phyloP scores from a whole-genome alignment of 2,329 filamentous ascomycete species.

The Sclerotinia trifoliorum region DNA sequence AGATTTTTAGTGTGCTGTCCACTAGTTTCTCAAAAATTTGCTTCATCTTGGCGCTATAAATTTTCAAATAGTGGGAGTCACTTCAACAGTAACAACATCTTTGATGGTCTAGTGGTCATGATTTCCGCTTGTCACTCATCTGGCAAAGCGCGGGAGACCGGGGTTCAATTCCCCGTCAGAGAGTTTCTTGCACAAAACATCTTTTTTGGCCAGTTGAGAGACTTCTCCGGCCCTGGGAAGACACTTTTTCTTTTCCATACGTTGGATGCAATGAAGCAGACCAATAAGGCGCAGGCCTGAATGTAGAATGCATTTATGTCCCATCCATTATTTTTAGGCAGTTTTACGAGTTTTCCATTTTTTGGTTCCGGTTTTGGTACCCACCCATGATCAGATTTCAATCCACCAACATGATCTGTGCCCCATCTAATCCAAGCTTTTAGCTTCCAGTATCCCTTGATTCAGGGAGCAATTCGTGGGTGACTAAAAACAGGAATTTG shows the following conservation, averaged over 20 bases:
- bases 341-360: neutral
- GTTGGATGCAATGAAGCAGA: neutral
- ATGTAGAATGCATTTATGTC: neutral
- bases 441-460: no score
- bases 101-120: conserved; percentile 42
- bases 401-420: neutral
- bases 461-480: neutral
- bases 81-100: conserved; percentile 1
- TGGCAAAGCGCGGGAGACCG: conserved; percentile 31
- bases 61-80: rapidly evolving
- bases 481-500: no score
- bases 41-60: neutral
- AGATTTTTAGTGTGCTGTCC: neutral
- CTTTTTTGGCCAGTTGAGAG: neutral
- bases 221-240: neutral
- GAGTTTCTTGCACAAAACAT: no score
- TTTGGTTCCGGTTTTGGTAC: neutral
- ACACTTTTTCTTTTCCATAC: neutral
- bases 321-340: neutral
- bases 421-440: neutral
- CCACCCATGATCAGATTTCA: neutral
- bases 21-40: neutral
- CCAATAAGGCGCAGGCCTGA: neutral
- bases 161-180: conserved; percentile 36
- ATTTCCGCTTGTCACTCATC: conserved; percentile 41